A percentile compares a stretch with the other conserved stretches of the same genome.
These are phyloP conservation scores for Anaeromyces robustus DNA, from an alignment of 192 early-diverging fungal species.

Conservation along the genomic window DNA sequence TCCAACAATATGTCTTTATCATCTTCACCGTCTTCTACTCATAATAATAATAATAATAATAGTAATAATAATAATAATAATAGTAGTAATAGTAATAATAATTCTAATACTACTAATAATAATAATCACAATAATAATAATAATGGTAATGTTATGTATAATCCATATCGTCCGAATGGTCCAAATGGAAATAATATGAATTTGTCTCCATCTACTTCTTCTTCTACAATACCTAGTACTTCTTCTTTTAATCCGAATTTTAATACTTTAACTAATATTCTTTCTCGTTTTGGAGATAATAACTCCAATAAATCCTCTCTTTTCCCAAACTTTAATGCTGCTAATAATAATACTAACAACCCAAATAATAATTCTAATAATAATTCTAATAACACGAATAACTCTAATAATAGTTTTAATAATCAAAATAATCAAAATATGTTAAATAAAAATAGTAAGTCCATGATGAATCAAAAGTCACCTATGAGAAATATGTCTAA, in stretches of 20 bases:
- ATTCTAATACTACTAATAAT: neutral
- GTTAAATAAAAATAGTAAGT: neutral
- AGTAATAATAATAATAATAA: neutral
- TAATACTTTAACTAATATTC: neutral
- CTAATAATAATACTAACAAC: neutral
- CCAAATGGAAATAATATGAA: neutral
- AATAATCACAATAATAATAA: neutral
- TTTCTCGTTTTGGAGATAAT: neutral
- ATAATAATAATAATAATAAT: neutral
- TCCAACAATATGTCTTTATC: neutral
- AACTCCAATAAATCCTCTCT: neutral
- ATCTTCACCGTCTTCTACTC: neutral
- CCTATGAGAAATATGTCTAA: neutral
- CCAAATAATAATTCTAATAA: neutral
- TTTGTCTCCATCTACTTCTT: neutral
- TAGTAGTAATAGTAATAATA: neutral
- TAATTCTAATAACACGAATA: neutral
- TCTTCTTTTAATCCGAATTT: neutral
- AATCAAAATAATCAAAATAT: neutral
- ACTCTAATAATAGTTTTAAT: neutral
- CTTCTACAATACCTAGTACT: neutral
- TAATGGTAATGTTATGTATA: neutral
- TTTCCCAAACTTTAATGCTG: neutral
- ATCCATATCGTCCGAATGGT: neutral
- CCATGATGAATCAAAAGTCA: neutral